These are phyloP conservation scores for Chalciporus piperatus DNA, from an alignment of 768 basidiomycete species.

Conservation along the genomic window DNA sequence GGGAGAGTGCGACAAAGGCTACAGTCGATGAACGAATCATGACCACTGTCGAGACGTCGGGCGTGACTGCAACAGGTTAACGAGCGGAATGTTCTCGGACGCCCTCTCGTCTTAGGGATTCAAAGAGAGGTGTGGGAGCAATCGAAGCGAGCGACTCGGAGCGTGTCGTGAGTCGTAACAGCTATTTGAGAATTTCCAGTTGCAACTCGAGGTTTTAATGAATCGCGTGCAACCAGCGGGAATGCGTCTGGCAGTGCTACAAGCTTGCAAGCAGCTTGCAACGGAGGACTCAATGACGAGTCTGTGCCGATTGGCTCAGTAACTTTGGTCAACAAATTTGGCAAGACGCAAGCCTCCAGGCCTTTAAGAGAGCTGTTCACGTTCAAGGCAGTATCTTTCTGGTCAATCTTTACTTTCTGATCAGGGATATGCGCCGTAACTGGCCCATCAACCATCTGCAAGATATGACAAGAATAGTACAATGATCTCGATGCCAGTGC, in stretches of 20 bases:
- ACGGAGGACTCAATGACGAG: too few relatives aligned
- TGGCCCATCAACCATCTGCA: too few relatives aligned
- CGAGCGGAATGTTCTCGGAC: neutral
- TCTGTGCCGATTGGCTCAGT: neutral
- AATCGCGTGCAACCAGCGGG: constrained; percentile 24
- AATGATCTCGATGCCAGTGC: neutral
- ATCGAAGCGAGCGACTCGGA: constrained; percentile 13
- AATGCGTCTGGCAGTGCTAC: constrained; percentile 17
- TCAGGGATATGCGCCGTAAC: too few relatives aligned
- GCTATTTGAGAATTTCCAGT: constrained; percentile 13
- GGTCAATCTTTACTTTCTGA: neutral
- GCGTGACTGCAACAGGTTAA: neutral
- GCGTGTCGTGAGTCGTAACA: neutral
- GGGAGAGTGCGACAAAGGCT: constrained; percentile 19
- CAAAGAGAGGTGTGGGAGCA: constrained; percentile 1
- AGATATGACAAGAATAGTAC: neutral
- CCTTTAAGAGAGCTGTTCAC: too few relatives aligned
- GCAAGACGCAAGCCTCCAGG: too few relatives aligned
- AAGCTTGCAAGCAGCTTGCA: neutral
- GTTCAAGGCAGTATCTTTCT: neutral
- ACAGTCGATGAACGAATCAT: constrained; percentile 27
- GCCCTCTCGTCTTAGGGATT: constrained; percentile 5
- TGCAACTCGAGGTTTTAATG: constrained; percentile 19
- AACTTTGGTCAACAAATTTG: too few relatives aligned
- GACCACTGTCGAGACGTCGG: neutral